Evolutionary conservation across 768 basidiomycete species (phyloP), one percentile per base, ranked within the genome.

Genomic region (Postia placenta): DNA sequence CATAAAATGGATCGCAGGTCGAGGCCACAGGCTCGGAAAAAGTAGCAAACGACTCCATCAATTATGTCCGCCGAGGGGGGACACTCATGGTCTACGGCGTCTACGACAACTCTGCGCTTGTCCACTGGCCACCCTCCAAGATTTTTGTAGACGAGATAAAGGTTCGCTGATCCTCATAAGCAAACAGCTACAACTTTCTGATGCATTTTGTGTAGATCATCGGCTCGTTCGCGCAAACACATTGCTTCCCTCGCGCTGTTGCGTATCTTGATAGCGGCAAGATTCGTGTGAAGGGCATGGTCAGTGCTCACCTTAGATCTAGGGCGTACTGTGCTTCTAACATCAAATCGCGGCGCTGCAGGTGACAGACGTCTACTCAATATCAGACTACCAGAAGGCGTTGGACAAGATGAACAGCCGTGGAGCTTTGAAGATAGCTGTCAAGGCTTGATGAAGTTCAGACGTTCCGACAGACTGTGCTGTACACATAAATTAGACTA

Each of bases 81-180:
- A 90, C 88, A 2, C 65, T 91, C 61, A 83, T 91, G 83, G 76
- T 91, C 38, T 95, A 95, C 59, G 92, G 92, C 35, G 92, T 94
- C 33, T 95, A 94, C 63, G 85, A 83, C 65, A 84, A 92, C 69
- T 81, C 83, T 53, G 92, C 89, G 1, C 73, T 77, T 19, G 87
- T 94, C 1, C 81, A 84, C 57, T 94, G 90, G 90, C 79, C 89
- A 1, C 92, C 91, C 2, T 79, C 81, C 45, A 90, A 88, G 73
- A 87, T 90, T 48, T 81, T 84, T 64, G 69, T 72, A 11, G 82
- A 88, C 59, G 86, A 88, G 61, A 87, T 87, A 53, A 72, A 65
- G 54, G 79, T 81, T 45, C 5, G 60, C 38, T 11, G 42, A 27
- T 17, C 36, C 17, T 22, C 20, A 27, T 17, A 7, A 7, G 30